Evolutionary conservation across 2,329 filamentous ascomycete genomes (phyloP).

Genomic region (Aspergillus piperis): DNA sequence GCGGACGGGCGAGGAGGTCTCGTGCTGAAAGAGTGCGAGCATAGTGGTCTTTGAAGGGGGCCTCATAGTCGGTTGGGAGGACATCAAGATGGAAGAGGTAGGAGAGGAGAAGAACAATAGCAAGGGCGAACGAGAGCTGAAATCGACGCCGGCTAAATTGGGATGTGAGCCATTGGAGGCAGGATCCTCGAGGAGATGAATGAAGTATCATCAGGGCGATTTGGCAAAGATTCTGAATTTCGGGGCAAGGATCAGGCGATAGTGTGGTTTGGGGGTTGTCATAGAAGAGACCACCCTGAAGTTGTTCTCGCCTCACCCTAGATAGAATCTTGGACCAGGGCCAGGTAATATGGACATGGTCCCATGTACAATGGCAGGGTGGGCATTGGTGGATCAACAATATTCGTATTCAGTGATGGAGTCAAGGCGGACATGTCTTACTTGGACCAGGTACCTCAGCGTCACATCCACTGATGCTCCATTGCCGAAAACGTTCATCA

Average conservation of each 20-base stretch:
- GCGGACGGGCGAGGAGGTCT: slow-evolving; percentile 17
- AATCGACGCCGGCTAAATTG: slow-evolving; percentile 4
- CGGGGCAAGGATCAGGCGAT: not conserved
- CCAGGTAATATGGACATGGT: not conserved
- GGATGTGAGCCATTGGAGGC: not conserved
- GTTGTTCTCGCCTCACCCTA: not conserved
- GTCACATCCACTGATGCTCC: not conserved
- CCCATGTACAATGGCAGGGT: not conserved
- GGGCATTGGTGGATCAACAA: not conserved
- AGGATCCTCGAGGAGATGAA: not conserved
- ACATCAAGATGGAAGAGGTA: slow-evolving; percentile 8
- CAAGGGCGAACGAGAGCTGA: slow-evolving; percentile 1
- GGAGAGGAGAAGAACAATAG: not conserved
- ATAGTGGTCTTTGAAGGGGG: not conserved
- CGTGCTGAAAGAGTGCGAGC: slow-evolving; percentile 11
- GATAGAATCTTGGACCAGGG: not conserved
- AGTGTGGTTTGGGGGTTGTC: not conserved
- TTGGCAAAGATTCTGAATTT: not conserved
- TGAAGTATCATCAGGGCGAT: not conserved
- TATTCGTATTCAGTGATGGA: not conserved
- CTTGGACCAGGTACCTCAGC: not conserved
- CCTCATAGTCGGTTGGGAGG: slow-evolving; percentile 2
- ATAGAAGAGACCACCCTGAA: not conserved
- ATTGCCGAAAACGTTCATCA: not conserved
- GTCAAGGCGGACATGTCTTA: not conserved